These are phyloP conservation scores for Phaeotremella skinneri DNA, from an alignment of 768 basidiomycete genomes.

Conservation along the genomic window DNA sequence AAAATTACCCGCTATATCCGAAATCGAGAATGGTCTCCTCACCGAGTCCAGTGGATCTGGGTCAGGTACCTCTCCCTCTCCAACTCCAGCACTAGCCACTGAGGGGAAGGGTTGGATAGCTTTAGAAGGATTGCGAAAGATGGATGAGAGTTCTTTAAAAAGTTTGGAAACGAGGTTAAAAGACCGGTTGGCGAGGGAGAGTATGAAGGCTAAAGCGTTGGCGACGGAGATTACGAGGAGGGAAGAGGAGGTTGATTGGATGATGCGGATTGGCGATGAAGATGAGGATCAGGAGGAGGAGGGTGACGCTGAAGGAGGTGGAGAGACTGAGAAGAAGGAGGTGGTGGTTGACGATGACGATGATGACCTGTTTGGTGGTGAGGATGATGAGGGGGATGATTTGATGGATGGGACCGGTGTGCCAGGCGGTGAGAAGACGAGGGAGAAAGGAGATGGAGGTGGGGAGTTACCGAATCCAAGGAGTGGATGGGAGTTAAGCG, in stretches of 20 bases:
- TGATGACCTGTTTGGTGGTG: constrained; percentile 13
- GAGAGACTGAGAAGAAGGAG: constrained; percentile 25
- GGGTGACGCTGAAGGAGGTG: constrained; percentile 3
- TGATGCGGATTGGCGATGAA: constrained; percentile 16
- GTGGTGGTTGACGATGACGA: constrained; percentile 31
- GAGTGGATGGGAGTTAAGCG: constrained; percentile 31
- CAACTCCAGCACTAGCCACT: too few relatives aligned
- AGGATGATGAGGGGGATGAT: background rate
- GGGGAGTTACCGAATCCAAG: constrained; percentile 15
- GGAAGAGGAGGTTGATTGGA: constrained; percentile 30
- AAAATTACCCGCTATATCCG: constrained; percentile 12
- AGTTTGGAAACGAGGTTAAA: constrained; percentile 11
- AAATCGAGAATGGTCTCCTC: constrained; percentile 12
- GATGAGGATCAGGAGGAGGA: constrained; percentile 25
- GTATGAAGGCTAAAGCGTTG: constrained; percentile 10
- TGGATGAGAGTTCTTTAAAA: constrained; percentile 19
- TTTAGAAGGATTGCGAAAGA: constrained; percentile 15
- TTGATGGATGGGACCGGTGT: background rate
- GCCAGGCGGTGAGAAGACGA: background rate
- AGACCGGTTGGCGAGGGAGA: constrained; percentile 18
- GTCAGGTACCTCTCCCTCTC: background rate
- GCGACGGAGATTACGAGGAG: constrained; percentile 21
- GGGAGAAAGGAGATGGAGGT: background rate
- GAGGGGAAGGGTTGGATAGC: constrained; percentile 8
- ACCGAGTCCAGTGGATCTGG: background rate